Conservation (phyloP, 1,284 basidiomycete species). For the Salmacisia buchloeana region DNA sequence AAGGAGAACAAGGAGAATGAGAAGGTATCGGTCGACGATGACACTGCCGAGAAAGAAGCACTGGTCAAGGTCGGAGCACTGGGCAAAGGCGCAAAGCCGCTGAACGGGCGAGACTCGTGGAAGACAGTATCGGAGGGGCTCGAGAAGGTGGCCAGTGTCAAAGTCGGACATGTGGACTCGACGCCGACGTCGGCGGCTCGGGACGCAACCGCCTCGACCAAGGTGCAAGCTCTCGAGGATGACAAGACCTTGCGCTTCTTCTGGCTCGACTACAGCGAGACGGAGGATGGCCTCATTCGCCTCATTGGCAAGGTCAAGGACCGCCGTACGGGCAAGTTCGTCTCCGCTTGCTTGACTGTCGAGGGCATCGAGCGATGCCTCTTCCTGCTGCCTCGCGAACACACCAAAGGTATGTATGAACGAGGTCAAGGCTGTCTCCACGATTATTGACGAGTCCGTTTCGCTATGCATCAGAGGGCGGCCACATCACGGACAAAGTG, state of each 20-base stretch:
- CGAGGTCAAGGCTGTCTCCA: not conserved
- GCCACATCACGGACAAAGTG: conserved; percentile 64
- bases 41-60: not conserved
- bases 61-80: not conserved
- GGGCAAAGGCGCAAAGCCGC: not conserved
- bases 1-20: not conserved
- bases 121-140: not conserved
- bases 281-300: conserved; percentile 42
- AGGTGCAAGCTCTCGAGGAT: conserved; percentile 31
- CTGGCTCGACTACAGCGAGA: conserved; percentile 47
- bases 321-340: conserved; percentile 57
- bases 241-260: conserved; percentile 45
- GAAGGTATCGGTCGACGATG: not conserved
- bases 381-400: conserved; percentile 70
- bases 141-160: not conserved
- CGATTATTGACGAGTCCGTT: not conserved
- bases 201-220: conserved; percentile 15
- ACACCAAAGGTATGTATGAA: not conserved
- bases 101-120: not conserved
- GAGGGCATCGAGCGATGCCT: conserved; percentile 83
- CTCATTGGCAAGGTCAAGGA: conserved; percentile 49
- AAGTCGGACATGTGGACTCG: not conserved
- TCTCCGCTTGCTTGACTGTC: conserved; percentile 83
- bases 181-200: not conserved
- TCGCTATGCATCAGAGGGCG: conserved; percentile 49